A percentile compares a stretch with the other conserved stretches of the same genome.
Conservation (phyloP, 306 rosid species). For the Gleditsia sinensis region DNA sequence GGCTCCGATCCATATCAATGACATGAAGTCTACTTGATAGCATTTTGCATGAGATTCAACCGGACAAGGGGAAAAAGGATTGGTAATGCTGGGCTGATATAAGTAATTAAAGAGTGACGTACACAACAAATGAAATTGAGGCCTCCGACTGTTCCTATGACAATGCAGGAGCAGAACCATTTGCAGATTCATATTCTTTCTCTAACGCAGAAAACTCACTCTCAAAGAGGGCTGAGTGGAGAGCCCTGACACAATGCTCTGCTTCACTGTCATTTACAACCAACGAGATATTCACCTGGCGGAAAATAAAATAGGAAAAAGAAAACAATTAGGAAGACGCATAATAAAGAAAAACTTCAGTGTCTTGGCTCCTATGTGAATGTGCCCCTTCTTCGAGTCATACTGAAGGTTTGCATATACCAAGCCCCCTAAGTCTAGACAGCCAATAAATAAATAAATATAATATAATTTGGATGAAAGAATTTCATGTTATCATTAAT, state of each 20-base stretch:
- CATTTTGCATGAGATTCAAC: background rate
- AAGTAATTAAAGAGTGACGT: constrained; percentile 1
- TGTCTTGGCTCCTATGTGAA: constrained; percentile 10
- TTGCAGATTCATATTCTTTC: constrained; percentile 38
- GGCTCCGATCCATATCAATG: background rate
- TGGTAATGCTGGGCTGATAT: background rate
- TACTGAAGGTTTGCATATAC: background rate
- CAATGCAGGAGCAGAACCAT: constrained; percentile 48
- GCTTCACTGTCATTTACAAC: constrained; percentile 85
- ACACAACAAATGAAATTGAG: background rate
- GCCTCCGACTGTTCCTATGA: constrained; percentile 23
- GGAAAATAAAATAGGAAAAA: constrained; percentile 19
- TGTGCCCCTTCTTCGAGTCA: constrained; percentile 1
- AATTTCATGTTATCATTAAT: constrained; percentile 4
- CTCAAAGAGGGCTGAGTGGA: constrained; percentile 79
- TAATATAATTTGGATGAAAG: background rate
- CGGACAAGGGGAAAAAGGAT: background rate
- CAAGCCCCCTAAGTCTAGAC: background rate
- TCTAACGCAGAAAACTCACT: constrained; percentile 40
- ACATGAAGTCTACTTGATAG: background rate
- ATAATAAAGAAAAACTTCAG: background rate
- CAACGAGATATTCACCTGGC: constrained; percentile 89
- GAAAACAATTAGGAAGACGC: constrained; percentile 22
- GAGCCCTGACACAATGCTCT: constrained; percentile 82
- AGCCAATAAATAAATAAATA: background rate